Evolutionary conservation across 352 stramenopile genomes (phyloP).

Genomic region (Thraustotheca clavata): DNA sequence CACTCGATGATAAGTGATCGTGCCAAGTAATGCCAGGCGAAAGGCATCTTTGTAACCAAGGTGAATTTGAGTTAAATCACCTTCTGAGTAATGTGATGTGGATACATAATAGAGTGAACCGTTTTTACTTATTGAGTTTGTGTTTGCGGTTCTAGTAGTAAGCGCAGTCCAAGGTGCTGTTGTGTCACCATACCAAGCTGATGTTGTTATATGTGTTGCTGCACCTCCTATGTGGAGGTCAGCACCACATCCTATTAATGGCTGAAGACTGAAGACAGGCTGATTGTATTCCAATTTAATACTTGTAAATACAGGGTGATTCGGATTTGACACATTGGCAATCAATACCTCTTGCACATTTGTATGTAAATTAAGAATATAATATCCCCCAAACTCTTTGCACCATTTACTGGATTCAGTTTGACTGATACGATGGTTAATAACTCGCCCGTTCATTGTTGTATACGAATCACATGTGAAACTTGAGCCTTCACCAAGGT

Average conservation of each 20-base stretch:
- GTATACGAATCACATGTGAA: conserved; percentile 15
- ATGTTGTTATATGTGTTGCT: neutral
- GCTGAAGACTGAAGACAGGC: neutral
- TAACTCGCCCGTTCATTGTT: neutral
- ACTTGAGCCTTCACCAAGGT: neutral
- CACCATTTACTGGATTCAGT: conserved; percentile 7
- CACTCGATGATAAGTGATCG: neutral
- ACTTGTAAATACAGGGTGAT: neutral
- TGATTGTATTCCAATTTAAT: neutral
- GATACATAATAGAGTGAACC: too few relatives aligned
- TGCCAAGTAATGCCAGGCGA: neutral
- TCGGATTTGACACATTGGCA: conserved; percentile 4
- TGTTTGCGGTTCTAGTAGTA: neutral
- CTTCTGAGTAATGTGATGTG: conserved; percentile 3
- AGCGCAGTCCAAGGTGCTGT: neutral
- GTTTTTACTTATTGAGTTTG: too few relatives aligned
- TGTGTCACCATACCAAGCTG: conserved; percentile 8
- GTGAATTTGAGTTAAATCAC: neutral
- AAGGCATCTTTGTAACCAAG: neutral
- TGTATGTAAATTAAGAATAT: neutral
- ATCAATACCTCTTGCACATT: conserved; percentile 2
- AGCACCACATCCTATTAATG: neutral
- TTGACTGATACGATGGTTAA: conserved; percentile 8
- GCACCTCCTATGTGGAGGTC: neutral
- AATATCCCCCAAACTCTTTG: conserved; percentile 11